Conservation (phyloP, 1,139 yeast genomes). For the Lodderomyces parapsilosis region DNA sequence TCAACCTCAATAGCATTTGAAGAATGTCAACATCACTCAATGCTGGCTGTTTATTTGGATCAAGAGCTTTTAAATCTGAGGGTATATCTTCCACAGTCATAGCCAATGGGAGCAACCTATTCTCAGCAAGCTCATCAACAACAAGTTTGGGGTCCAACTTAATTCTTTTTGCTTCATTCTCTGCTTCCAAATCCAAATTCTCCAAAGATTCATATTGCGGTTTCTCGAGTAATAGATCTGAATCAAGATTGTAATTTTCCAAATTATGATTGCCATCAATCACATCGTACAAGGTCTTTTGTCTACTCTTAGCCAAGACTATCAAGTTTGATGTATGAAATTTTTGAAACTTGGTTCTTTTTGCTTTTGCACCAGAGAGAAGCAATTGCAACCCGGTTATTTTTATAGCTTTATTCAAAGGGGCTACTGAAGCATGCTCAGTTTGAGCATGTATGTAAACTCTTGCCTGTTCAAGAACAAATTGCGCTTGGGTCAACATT, state of each 20-base stretch:
- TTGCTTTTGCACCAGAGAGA: conserved; percentile 86
- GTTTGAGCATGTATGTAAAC: conserved; percentile 58
- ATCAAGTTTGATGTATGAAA: conserved; percentile 70
- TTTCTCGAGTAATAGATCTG: conserved; percentile 77
- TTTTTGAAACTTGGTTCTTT: conserved; percentile 80
- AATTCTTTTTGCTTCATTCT: conserved; percentile 38
- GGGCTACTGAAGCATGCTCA: conserved; percentile 55
- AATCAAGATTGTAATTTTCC: conserved; percentile 61
- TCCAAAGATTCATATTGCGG: conserved; percentile 67
- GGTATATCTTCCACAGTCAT: conserved; percentile 65
- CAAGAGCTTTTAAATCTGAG: conserved; percentile 49
- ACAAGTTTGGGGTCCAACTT: conserved; percentile 33
- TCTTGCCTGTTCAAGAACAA: conserved; percentile 66
- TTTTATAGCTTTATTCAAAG: conserved; percentile 51
- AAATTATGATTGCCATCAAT: conserved; percentile 28
- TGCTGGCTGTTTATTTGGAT: conserved; percentile 81
- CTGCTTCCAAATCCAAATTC: conserved; percentile 38
- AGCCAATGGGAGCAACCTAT: conserved; percentile 58
- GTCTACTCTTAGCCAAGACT: conserved; percentile 67
- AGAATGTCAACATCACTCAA: conserved; percentile 69
- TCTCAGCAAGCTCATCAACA: conserved; percentile 28
- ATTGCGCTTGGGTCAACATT: conserved; percentile 44
- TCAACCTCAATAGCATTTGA: conserved; percentile 67
- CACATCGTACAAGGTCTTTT: conserved; percentile 25
- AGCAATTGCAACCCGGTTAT: conserved; percentile 62